Evolutionary conservation across 2,329 filamentous ascomycete genomes (phyloP).

Genomic region (Ophiosphaerella narmari): DNA sequence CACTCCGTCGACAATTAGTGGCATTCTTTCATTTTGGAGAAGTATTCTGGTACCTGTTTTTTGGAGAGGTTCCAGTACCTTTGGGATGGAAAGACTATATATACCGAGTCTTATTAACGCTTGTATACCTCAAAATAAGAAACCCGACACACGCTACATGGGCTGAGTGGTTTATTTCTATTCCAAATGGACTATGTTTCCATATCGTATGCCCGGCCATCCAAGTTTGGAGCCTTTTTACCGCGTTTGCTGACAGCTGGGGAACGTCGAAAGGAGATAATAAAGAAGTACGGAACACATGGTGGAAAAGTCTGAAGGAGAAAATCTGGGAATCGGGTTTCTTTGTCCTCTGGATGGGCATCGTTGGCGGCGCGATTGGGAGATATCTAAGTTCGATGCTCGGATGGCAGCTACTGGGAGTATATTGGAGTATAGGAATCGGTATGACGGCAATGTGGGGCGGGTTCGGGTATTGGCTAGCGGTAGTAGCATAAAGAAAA

Average conservation of each 20-base stretch:
- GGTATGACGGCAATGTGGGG: slow-evolving; percentile 1
- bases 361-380: slow-evolving; percentile 27
- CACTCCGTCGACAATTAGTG: slow-evolving; percentile 36
- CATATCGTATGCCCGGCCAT: slow-evolving; percentile 43
- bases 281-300: slow-evolving; percentile 22
- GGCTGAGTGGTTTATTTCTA: slow-evolving; percentile 10
- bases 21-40: slow-evolving; percentile 34
- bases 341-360: slow-evolving; percentile 38
- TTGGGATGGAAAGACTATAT: slow-evolving; percentile 35
- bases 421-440: neutral
- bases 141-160: slow-evolving; percentile 25
- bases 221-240: slow-evolving; percentile 44
- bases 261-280: slow-evolving; percentile 43
- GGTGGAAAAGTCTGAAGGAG: slow-evolving; percentile 26
- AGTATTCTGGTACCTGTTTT: slow-evolving; percentile 38
- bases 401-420: neutral
- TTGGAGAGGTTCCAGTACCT: slow-evolving; percentile 28
- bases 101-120: slow-evolving; percentile 20
- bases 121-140: slow-evolving; percentile 24
- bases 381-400: neutral
- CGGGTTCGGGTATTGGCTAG: slow-evolving; percentile 3
- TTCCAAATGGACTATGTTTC: slow-evolving; percentile 38
- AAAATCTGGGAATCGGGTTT: slow-evolving; percentile 35
- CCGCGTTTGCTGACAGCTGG: slow-evolving; percentile 42
- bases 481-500: too few relatives aligned